Base-by-base conservation (phyloP, 805 yeast genomes). In the Ogataea pini region DNA sequence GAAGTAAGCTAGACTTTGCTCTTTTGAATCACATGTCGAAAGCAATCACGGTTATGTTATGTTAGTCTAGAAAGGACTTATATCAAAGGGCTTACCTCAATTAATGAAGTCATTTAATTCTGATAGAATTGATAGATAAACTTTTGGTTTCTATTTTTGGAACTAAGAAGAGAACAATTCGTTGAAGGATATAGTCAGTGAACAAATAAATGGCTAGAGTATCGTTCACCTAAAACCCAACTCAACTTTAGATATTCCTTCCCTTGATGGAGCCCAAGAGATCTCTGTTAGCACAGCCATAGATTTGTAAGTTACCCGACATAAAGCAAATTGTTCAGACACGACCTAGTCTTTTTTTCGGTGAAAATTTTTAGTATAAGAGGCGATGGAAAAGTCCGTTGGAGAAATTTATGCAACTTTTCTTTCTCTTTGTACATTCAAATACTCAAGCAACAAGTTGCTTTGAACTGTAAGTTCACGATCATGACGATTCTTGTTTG, bases 301-400 rank as follows among this genome's bases (percentile, higher is more conserved):
- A n/a, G 17, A 16, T 13, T n/a, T 8, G 13, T n/a, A 13, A 17
- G 31, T 41, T 32, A 41, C 37, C 37, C 36, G 24, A 19, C 7
- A 7, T 7, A 22, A 5, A 4, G 12, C 9, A 22, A 20, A 4
- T 31, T 16, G 33, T 7, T 8, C 13, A 8, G 10, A 17, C 42
- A 39, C 42, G 22, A 39, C 42, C 33, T 13, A 3, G 8, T 4
- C 24, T 42, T 42, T 22, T 32, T 32, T 8, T 20, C 18, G 12
- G 40, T 34, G 46, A 42, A 42, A 42, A 42, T 42, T 42, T 42
- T 42, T 34, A 32, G 46, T 42, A 33, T 32, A 33, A 32, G 46
- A 34, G 25, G 39, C 20, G 32, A 18, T 13, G 34, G 25, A 16
- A 32, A 20, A 32, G 37, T 28, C 42, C 37, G 16, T 31, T n/a